Evolutionary conservation across 1,284 basidiomycete species (phyloP).

Genomic region (Boletus calvinii): DNA sequence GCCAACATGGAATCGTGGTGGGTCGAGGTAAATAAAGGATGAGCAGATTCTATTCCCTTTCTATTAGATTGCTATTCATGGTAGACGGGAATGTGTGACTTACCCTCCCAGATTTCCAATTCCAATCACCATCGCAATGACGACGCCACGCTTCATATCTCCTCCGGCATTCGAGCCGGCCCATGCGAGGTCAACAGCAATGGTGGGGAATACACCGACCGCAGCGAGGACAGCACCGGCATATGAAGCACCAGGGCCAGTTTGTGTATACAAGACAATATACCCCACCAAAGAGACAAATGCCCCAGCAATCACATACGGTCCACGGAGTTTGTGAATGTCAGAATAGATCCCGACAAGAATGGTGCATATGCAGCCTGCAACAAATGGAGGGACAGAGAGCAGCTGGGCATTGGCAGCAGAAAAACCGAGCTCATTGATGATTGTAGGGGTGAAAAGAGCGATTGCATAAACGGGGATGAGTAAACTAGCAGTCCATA

Average conservation of each 20-base stretch:
- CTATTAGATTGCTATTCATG: background rate
- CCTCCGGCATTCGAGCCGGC: constrained; percentile 56
- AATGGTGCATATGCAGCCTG: constrained; percentile 44
- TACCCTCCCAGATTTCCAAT: constrained; percentile 52
- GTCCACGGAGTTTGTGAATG: constrained; percentile 41
- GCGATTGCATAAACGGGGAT: constrained; percentile 57
- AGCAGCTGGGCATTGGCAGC: constrained; percentile 58
- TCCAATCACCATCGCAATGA: constrained; percentile 55
- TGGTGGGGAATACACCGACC: constrained; percentile 53
- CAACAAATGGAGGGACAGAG: constrained; percentile 50
- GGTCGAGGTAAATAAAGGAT: constrained; percentile 36
- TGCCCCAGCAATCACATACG: constrained; percentile 41
- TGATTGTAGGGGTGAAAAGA: constrained; percentile 58
- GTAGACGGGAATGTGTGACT: background rate
- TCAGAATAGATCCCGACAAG: constrained; percentile 44
- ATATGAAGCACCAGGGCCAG: constrained; percentile 41
- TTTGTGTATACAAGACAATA: constrained; percentile 42
- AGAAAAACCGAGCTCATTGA: constrained; percentile 52
- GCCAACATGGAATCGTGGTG: constrained; percentile 37
- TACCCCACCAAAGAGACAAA: constrained; percentile 46
- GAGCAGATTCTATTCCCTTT: background rate
- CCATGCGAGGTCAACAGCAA: constrained; percentile 58
- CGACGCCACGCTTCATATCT: constrained; percentile 51
- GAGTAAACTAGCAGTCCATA: constrained; percentile 36
- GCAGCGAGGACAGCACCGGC: constrained; percentile 52